Evolutionary conservation across 805 yeast species (phyloP).

Genomic region (Nakazawaea ambrosiae): DNA sequence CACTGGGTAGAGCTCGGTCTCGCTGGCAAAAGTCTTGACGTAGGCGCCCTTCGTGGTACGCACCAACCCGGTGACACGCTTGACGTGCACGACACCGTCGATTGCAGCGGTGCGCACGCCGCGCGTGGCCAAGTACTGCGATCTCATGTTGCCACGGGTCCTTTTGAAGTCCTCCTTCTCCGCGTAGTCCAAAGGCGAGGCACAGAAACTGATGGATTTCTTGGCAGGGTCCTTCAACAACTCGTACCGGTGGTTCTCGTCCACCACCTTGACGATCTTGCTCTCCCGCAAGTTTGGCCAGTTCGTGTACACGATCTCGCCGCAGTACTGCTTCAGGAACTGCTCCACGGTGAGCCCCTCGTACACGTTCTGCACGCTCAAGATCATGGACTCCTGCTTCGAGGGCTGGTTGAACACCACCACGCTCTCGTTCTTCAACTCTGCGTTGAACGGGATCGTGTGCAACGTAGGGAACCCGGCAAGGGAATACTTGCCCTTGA

Average conservation of each 20-base stretch:
- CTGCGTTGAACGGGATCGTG: slow-evolving; percentile 54
- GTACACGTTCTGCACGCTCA: slow-evolving; percentile 51
- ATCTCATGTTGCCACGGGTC: slow-evolving; percentile 30
- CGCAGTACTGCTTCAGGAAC: slow-evolving; percentile 55
- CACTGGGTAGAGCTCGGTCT: slow-evolving; percentile 57
- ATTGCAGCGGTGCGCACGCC: slow-evolving; percentile 58
- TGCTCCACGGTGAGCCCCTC: slow-evolving; percentile 52
- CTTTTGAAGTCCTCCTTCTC: slow-evolving; percentile 41
- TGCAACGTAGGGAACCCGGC: slow-evolving; percentile 89
- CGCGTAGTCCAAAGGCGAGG: slow-evolving; percentile 36
- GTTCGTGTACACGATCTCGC: slow-evolving; percentile 60
- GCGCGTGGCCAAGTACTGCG: slow-evolving; percentile 39
- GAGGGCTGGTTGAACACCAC: slow-evolving; percentile 82
- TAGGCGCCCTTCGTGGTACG: slow-evolving; percentile 69
- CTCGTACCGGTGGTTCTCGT: slow-evolving; percentile 44
- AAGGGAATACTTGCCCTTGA: slow-evolving; percentile 58
- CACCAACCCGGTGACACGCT: slow-evolving; percentile 69
- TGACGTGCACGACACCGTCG: slow-evolving; percentile 59
- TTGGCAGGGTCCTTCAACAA: slow-evolving; percentile 23
- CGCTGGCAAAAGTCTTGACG: slow-evolving; percentile 58
- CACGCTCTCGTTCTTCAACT: slow-evolving; percentile 56
- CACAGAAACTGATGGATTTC: slow-evolving; percentile 16
- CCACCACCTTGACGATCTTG: slow-evolving; percentile 55
- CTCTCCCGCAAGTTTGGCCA: slow-evolving; percentile 94
- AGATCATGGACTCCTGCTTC: slow-evolving; percentile 71